These are phyloP conservation scores for Starmerella khaoyaiensis DNA, from an alignment of 805 yeast species.

Conservation along the genomic window DNA sequence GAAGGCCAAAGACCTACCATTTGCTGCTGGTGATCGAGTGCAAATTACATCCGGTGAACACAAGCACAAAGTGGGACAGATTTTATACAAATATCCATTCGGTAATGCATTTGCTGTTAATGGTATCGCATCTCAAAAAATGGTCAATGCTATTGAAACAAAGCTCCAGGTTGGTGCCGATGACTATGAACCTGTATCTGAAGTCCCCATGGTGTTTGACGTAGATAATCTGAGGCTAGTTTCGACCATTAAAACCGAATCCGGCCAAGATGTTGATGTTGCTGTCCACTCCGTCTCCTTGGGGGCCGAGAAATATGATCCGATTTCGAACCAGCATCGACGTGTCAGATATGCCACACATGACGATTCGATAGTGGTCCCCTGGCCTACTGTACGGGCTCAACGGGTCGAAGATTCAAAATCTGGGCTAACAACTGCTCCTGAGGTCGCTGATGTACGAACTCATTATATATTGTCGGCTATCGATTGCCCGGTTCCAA, in stretches of 20 bases:
- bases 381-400: conserved; percentile 67
- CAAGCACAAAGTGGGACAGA: conserved; percentile 61
- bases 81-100: conserved; percentile 42
- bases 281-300: conserved; percentile 65
- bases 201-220: conserved; percentile 52
- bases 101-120: conserved; percentile 52
- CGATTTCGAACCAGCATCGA: conserved; percentile 54
- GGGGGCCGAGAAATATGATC: conserved; percentile 61
- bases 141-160: conserved; percentile 55
- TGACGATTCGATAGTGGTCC: conserved; percentile 56
- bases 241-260: conserved; percentile 57
- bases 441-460: conserved; percentile 49
- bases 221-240: conserved; percentile 57
- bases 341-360: conserved; percentile 68
- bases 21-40: conserved; percentile 23
- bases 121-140: conserved; percentile 53
- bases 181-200: conserved; percentile 57
- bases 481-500: conserved; percentile 56
- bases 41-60: conserved; percentile 38
- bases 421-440: conserved; percentile 44
- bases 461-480: conserved; percentile 61
- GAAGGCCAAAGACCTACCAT: conserved; percentile 20
- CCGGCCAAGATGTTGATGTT: conserved; percentile 50
- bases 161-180: conserved; percentile 43
- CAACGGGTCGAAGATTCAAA: conserved; percentile 27